Base-by-base conservation (phyloP, 306 rosid genomes). In the Prunus padus region DNA sequence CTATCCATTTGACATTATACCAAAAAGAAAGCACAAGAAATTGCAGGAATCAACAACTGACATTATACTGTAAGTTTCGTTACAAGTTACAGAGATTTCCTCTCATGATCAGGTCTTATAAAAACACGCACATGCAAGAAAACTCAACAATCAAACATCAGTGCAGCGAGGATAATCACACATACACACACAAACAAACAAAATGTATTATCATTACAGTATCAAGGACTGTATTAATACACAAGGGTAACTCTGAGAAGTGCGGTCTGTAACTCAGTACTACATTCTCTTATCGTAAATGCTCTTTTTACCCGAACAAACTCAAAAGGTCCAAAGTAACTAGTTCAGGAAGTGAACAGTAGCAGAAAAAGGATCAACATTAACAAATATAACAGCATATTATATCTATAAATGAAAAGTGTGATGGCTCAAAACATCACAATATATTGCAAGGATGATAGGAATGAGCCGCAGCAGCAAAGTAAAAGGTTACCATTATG, bases 401-500 rank as follows among this genome's bases (percentile, higher is more conserved):
- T 64, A 9, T 31, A 33, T 40, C 16, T 65, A 20, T 57, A 23
- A 37, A 56, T 19, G 8, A 37, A 60, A 20, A 30, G 26, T 22
- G n/a, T 30, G 30, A 26, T 9, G 30, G 25, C 55, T 55, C 12
- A 52, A 26, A 54, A 18, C 51, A 72, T 44, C 23, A 26, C 47
- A 54, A 59, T 52, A 22, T 23, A 56, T 56, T 22, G 76, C 52
- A 56, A 6, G 68, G 22, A 70, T 49, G 70, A 61, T 61, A 25
- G 22, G 4, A 14, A 50, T 37, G 20, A 67, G 14, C 14, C 23
- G 31, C 11, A 45, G 37, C 56, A 55, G 46, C 5, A 76, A 73
- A 64, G 30, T 23, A 31, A 50, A 25, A 65, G 67, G 74, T 74
- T 81, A 94, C 98, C 96, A 25, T 61, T 88, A 79, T 94, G 98